phyloP scores from a whole-genome alignment of 2,329 filamentous ascomycete species.

The Trichophyton simii region DNA sequence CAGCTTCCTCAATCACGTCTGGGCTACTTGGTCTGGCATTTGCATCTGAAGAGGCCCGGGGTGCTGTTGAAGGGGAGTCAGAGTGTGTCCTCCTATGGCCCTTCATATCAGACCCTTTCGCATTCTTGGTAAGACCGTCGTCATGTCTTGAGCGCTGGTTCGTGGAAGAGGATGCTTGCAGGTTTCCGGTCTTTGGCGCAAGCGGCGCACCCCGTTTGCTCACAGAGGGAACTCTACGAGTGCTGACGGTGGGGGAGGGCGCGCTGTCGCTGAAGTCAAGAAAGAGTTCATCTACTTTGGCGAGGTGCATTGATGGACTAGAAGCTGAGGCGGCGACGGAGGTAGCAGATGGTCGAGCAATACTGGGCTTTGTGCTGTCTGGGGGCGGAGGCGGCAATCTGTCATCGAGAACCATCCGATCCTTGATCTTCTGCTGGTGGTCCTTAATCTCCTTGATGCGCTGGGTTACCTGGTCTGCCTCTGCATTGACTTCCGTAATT shows the following conservation, averaged over 20 bases:
- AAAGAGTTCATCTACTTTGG: conserved; percentile 22
- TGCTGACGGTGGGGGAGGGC: conserved; percentile 56
- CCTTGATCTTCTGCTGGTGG: conserved; percentile 42
- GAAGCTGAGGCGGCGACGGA: no score
- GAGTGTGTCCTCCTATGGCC: conserved; percentile 30
- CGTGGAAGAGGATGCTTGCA: conserved; percentile 13
- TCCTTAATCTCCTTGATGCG: conserved; percentile 47
- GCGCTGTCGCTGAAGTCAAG: conserved; percentile 47
- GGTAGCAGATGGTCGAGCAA: not conserved
- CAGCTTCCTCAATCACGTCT: conserved; percentile 79
- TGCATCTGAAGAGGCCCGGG: conserved; percentile 3
- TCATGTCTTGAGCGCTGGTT: not conserved
- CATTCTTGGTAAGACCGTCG: conserved; percentile 7
- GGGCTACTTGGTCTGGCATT: conserved; percentile 53
- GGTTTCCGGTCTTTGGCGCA: conserved; percentile 19
- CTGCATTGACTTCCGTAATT: conserved; percentile 27
- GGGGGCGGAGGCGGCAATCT: not conserved
- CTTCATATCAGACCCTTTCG: conserved; percentile 16
- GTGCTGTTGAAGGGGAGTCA: conserved; percentile 8
- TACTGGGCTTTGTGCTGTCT: not conserved
- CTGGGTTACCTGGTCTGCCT: conserved; percentile 45
- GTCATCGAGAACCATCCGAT: conserved; percentile 19
- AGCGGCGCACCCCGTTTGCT: conserved; percentile 20
- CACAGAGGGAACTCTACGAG: conserved; percentile 37
- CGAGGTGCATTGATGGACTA: not conserved